Base-by-base conservation (phyloP, 2,329 filamentous ascomycete genomes). In the Fusarium chlamydosporum region DNA sequence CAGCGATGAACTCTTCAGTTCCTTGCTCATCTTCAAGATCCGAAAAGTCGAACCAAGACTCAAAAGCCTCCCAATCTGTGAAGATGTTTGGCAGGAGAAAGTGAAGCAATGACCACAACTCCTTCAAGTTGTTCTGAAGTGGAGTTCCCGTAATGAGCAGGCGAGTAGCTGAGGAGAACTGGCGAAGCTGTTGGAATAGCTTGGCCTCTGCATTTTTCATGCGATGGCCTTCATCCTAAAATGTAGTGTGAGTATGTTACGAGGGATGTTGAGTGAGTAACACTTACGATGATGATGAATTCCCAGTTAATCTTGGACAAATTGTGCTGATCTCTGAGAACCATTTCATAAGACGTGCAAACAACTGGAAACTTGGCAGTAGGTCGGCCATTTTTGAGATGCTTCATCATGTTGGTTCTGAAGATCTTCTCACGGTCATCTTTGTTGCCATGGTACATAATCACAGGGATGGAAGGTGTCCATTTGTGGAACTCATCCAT, bases 141-240 rank as follows among this genome's bases (percentile, higher is more conserved):
- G 96, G 96, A 0, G 96, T 99, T 10, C 96, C 96, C 0, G 96
- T 98, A 34, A 99, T 97, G 1, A 99, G 85, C 0, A 99, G 85
- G 57, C 96, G 88, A 40, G 96, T 97, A 0, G 94, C 93, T 0
- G 95, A 98, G 26, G 91, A 90, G 75, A 98, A 98, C 1, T 91
- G 91, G 68, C 96, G 89, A 0, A 99, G 82, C 70, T 97, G 93
- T 47, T 93, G 91, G 67, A 98, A 97, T 0, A 99, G 84, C 60
- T 93, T 92, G 31, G 95, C 96, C 50, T 98, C 94, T 67, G 97
- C 91, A 69, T 99, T 99, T 82, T 99, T 99, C 85, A 99, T 90
- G 2, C 96, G 91, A 76, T 99, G 96, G 0, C 96, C 96, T 80
- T 99, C 96, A 72, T 99, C 95, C 89, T 92, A 35, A 11, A 16